phyloP scores from a whole-genome alignment of 2,329 filamentous ascomycete genomes.

The Epichloe glyceriae region DNA sequence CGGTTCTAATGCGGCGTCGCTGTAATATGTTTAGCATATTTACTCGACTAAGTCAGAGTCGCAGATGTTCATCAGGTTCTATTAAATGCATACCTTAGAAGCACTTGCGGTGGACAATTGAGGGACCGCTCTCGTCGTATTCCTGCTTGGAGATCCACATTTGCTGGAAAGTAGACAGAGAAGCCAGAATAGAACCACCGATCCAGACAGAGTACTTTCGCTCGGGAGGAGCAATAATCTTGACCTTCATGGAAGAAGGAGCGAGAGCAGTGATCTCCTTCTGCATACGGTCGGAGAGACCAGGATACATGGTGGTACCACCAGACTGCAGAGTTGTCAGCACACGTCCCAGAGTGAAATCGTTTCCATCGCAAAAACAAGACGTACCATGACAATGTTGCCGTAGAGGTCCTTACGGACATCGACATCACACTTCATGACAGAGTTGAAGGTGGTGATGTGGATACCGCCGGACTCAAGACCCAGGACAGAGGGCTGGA shows the following conservation, averaged over 20 bases:
- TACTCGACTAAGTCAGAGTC: neutral
- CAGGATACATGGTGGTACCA: constrained; percentile 99
- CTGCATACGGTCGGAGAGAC: constrained; percentile 99
- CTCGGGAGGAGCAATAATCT: constrained; percentile 99
- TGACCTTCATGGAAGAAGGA: constrained; percentile 99
- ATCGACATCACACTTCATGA: constrained; percentile 99
- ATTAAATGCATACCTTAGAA: constrained; percentile 61
- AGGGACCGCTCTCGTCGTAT: constrained; percentile 99
- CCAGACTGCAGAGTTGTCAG: constrained; percentile 57
- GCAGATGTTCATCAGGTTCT: neutral
- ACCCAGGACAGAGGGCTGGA: constrained; percentile 97
- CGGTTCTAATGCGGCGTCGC: constrained; percentile 19
- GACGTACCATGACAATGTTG: constrained; percentile 98
- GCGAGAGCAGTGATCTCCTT: constrained; percentile 99
- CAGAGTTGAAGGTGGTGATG: constrained; percentile 99
- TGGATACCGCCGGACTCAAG: constrained; percentile 98
- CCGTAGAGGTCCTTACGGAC: constrained; percentile 99
- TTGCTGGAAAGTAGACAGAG: constrained; percentile 99
- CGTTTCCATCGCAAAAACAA: neutral
- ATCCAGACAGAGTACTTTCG: constrained; percentile 99
- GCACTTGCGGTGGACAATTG: constrained; percentile 99
- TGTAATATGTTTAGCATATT: constrained; percentile 4
- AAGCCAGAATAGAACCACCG: constrained; percentile 99
- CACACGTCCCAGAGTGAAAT: neutral
- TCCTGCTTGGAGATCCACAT: constrained; percentile 99